A percentile compares a stretch with the other conserved stretches of the same genome.
Conservation (phyloP, 345 rosid species). For the Balakata baccata region DNA sequence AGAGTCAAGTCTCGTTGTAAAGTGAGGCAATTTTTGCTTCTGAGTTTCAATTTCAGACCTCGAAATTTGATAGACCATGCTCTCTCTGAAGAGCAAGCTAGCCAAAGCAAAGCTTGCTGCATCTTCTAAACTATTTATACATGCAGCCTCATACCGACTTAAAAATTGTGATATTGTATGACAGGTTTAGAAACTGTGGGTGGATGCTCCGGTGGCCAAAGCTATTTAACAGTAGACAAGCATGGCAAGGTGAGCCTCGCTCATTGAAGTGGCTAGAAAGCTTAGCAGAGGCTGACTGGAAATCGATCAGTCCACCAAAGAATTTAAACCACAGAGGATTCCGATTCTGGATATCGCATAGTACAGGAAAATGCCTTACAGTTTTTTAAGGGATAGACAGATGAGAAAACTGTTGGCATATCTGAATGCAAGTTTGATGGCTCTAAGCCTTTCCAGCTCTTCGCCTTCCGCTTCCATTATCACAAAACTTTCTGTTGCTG, state of each 20-base stretch:
- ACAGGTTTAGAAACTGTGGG: conserved; percentile 53
- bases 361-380: conserved; percentile 51
- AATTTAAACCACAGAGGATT: conserved; percentile 35
- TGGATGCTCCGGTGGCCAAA: conserved; percentile 39
- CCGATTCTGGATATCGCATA: conserved; percentile 40
- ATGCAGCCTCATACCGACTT: background rate
- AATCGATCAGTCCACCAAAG: conserved; percentile 36
- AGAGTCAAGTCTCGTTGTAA: too few relatives aligned
- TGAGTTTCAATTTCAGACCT: too few relatives aligned
- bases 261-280: conserved; percentile 38
- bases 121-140: too few relatives aligned
- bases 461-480: conserved; percentile 51
- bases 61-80: too few relatives aligned
- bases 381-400: conserved; percentile 25
- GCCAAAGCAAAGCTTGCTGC: too few relatives aligned
- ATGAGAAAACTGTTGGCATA: conserved; percentile 36
- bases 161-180: background rate
- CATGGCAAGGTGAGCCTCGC: conserved; percentile 37
- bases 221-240: conserved; percentile 40
- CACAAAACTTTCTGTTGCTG: conserved; percentile 53
- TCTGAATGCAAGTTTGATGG: conserved; percentile 51
- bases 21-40: too few relatives aligned
- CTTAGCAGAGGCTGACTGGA: conserved; percentile 49
- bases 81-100: too few relatives aligned
- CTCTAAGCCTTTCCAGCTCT: conserved; percentile 43